Conservation (phyloP, 768 basidiomycete species). For the Lactifluus rugatus region DNA sequence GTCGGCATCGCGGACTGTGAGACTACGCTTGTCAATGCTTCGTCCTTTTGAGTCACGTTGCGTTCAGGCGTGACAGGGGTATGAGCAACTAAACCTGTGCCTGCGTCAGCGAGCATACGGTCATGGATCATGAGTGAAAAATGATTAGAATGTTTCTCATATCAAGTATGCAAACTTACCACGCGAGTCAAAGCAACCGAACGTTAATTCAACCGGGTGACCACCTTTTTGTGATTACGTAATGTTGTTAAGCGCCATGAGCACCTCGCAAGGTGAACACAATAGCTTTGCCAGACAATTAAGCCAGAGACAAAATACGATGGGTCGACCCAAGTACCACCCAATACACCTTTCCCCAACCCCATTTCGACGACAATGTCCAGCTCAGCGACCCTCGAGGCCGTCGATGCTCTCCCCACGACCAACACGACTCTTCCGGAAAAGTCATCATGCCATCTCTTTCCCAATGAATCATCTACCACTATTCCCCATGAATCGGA, state of each 20-base stretch:
- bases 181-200: not conserved
- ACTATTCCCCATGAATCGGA: conserved; percentile 22
- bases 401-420: conserved; percentile 19
- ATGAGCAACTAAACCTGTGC: no score
- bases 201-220: not conserved
- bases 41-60: no score
- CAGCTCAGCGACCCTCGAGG: conserved; percentile 22
- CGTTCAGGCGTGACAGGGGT: no score
- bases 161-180: not conserved
- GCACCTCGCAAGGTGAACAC: not conserved
- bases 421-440: conserved; percentile 20
- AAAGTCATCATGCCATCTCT: conserved; percentile 17
- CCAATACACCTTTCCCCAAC: conserved; percentile 18
- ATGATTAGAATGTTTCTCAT: no score
- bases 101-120: no score
- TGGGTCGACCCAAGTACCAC: conserved; percentile 10
- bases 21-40: no score
- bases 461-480: conserved; percentile 19
- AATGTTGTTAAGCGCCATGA: not conserved
- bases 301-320: conserved; percentile 24
- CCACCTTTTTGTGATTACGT: conserved; percentile 20
- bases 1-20: conserved; percentile 18
- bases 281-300: conserved; percentile 16
- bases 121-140: no score
- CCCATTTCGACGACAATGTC: conserved; percentile 21